Percentiles rank a stretch among this genome's conserved stretches.
These are phyloP conservation scores for Chloromonas sp. DNA, from an alignment of 163 green algal species.

Conservation along the genomic window DNA sequence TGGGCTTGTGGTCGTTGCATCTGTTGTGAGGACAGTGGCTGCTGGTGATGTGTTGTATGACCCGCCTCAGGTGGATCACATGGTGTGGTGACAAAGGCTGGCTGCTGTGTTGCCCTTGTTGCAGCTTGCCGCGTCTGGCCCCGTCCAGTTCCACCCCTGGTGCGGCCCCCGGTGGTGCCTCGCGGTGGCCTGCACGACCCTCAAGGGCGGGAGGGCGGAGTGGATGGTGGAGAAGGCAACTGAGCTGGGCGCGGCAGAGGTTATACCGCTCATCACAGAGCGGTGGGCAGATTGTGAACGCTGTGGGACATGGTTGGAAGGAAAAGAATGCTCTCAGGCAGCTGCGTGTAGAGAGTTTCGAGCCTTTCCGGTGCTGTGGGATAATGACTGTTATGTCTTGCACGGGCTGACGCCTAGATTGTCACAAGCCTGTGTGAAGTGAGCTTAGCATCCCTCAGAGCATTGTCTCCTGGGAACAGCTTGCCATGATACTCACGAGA, in stretches of 20 bases:
- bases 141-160: conserved; percentile 21
- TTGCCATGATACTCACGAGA: too few species aligned
- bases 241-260: conserved; percentile 71
- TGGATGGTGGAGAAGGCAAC: conserved; percentile 91
- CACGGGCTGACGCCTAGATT: too few species aligned
- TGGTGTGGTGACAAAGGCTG: not conserved
- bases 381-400: too few species aligned
- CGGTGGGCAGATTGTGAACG: conserved; percentile 21
- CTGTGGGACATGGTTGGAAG: not conserved
- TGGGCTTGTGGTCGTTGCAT: too few species aligned
- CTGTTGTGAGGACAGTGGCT: too few species aligned
- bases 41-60: not conserved
- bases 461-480: too few species aligned
- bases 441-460: too few species aligned
- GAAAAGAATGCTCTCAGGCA: too few species aligned
- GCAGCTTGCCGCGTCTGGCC: conserved; percentile 22
- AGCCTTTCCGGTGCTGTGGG: too few species aligned
- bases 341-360: too few species aligned
- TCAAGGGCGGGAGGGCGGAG: conserved; percentile 83
- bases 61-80: not conserved
- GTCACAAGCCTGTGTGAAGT: too few species aligned
- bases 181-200: conserved; percentile 61
- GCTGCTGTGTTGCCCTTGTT: not conserved
- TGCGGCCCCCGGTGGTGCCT: conserved; percentile 55
- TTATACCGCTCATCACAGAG: conserved; percentile 75